phyloP scores from a whole-genome alignment of 176 grass and related monocot species.

The Saccharum officinarum region DNA sequence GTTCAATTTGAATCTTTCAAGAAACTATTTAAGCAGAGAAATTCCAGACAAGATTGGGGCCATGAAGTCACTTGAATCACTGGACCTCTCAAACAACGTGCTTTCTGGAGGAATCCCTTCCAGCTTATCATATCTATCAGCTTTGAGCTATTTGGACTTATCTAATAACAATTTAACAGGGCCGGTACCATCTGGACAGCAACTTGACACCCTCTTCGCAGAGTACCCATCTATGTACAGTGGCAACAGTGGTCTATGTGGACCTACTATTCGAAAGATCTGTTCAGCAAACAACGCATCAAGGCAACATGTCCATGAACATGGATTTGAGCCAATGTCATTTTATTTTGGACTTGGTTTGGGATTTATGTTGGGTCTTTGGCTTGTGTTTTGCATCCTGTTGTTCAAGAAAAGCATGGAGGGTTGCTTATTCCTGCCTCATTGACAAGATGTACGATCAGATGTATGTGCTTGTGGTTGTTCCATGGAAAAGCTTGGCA shows the following conservation, averaged over 20 bases:
- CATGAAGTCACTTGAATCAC: constrained; percentile 28
- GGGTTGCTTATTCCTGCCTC: not conserved
- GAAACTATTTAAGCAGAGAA: not conserved
- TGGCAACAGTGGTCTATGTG: constrained; percentile 32
- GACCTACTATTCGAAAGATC: not conserved
- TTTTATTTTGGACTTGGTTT: not conserved
- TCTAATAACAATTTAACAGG: not conserved
- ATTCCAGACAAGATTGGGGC: constrained; percentile 27
- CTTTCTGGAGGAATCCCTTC: constrained; percentile 24
- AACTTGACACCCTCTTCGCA: not conserved
- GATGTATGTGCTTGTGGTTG: not conserved
- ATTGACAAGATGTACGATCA: not conserved
- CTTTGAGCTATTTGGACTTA: not conserved
- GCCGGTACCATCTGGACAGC: not conserved
- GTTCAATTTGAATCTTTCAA: constrained; percentile 21
- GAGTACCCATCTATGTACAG: constrained; percentile 4
- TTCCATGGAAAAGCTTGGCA: not conserved
- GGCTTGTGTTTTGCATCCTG: not conserved
- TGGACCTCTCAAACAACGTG: constrained; percentile 31
- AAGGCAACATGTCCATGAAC: not conserved
- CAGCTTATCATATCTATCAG: not conserved
- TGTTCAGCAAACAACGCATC: not conserved
- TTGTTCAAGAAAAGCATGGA: not conserved
- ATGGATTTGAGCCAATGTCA: not conserved
- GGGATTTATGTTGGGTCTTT: not conserved